Base-by-base conservation (phyloP, 495 filamentous ascomycete genomes). In the Xylaria intraflava region DNA sequence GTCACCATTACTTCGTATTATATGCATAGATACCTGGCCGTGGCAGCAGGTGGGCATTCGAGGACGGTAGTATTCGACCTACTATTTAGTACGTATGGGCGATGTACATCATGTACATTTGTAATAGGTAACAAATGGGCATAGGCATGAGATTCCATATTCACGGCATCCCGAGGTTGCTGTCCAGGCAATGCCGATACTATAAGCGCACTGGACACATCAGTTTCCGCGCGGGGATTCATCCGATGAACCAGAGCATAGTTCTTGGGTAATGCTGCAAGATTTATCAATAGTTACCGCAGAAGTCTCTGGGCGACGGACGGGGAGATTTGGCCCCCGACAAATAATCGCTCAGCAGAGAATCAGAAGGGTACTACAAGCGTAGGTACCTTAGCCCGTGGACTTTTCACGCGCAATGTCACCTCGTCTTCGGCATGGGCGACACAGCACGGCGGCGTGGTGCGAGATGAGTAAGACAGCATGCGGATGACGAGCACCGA, bases 391-490 rank as follows among this genome's bases (percentile, higher is more conserved):
- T 40, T 7, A 33, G 6, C n/a, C n/a, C n/a, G n/a, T n/a, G n/a
- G n/a, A n/a, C n/a, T 6, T n/a, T 11, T 26, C 41, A 43, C 6
- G 41, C 8, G 23, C 23, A 43, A 43, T 24, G 41, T 14, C 23
- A 43, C 17, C 20, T 35, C 35, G 12, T 26, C 39, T 16, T 54
- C 51, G 44, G 51, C 12, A 48, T 33, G 43, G 41, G 51, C 51
- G 51, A 54, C 26, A 23, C 43, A 43, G 51, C 10, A 41, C 16
- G 29, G 40, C 9, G 42, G 44, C 35, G 36, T 38, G 38, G 29
- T 40, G 29, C 27, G 14, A 42, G 45, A 48, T 55, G 52, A 55
- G 35, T 55, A 55, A 55, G 52, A 55, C 44, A 43, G 29, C 52
- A 20, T 30, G 52, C 38, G 22, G 40, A 44, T 46, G 51, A 55